Conservation (phyloP, 2,329 filamentous ascomycete genomes). For the Cercospora janseana region DNA sequence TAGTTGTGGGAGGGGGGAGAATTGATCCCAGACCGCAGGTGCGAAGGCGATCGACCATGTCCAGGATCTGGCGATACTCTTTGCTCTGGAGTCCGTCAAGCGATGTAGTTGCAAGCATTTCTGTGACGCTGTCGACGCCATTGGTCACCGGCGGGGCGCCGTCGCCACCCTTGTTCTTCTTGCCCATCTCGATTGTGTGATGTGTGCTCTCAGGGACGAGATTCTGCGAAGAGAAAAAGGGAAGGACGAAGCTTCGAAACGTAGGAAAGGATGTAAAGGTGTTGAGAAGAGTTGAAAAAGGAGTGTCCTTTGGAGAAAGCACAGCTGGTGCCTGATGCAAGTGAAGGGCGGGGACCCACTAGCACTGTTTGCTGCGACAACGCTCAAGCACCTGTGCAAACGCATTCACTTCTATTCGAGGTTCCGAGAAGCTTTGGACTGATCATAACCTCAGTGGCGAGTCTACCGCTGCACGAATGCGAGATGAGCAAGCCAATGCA, state of each 20-base stretch:
- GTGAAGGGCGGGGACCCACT: background rate
- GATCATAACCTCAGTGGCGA: too few species aligned
- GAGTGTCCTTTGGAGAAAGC: too few species aligned
- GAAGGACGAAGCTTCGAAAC: too few species aligned
- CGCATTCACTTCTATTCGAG: too few species aligned
- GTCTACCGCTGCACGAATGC: too few species aligned
- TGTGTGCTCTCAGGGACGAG: background rate
- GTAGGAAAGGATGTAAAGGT: too few species aligned
- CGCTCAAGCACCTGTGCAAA: background rate
- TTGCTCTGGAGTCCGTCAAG: slow-evolving; percentile 13
- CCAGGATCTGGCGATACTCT: slow-evolving; percentile 42
- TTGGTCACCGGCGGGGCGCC: background rate
- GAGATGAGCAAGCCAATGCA: too few species aligned
- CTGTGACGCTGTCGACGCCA: background rate
- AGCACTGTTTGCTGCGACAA: background rate
- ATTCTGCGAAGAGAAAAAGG: background rate
- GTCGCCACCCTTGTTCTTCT: background rate
- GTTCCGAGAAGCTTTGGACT: too few species aligned
- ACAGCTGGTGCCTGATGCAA: too few species aligned
- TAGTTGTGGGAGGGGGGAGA: slow-evolving; percentile 36
- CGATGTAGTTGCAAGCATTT: slow-evolving; percentile 5
- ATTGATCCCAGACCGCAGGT: slow-evolving; percentile 45
- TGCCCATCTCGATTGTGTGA: background rate
- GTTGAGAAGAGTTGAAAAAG: too few species aligned
- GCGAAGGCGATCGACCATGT: slow-evolving; percentile 54